These are phyloP conservation scores for Leucocoprinus leucothites DNA, from an alignment of 768 basidiomycete genomes.

Conservation along the genomic window DNA sequence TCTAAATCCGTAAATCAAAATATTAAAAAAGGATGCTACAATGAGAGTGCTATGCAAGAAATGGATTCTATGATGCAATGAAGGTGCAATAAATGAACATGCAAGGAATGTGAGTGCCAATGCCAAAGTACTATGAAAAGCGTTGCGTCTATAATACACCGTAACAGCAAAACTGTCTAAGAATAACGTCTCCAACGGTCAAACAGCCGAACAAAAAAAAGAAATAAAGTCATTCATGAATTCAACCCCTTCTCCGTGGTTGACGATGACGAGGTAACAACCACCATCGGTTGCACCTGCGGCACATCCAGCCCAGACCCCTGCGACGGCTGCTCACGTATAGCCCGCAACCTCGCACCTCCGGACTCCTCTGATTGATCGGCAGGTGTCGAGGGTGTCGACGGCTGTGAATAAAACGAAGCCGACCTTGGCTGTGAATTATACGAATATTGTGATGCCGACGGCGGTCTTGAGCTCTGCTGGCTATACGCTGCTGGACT, in stretches of 20 bases:
- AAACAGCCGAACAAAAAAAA: constrained; percentile 8
- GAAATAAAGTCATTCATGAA: neutral
- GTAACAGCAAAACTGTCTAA: constrained; percentile 11
- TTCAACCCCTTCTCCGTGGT: neutral
- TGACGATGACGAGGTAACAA: neutral
- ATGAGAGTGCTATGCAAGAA: neutral
- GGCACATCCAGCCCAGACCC: constrained; percentile 9
- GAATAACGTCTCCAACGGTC: constrained; percentile 2
- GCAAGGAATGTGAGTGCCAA: constrained; percentile 11
- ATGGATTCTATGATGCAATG: constrained; percentile 3
- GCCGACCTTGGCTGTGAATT: neutral
- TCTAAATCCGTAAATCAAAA: no score
- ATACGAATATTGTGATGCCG: constrained; percentile 6
- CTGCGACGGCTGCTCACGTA: constrained; percentile 9
- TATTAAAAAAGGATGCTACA: neutral
- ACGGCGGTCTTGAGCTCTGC: constrained; percentile 11
- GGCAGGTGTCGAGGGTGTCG: constrained; percentile 10
- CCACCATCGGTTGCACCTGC: neutral
- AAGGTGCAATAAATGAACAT: neutral
- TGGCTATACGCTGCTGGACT: constrained; percentile 1
- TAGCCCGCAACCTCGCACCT: neutral
- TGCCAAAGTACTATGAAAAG: neutral
- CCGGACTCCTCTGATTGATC: constrained; percentile 2
- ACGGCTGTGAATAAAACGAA: constrained; percentile 4
- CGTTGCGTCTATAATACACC: constrained; percentile 7